Evolutionary conservation across 495 filamentous ascomycete species (phyloP), one percentile per base, ranked within the genome.

Genomic region (Aspergillus carlsbadensis): DNA sequence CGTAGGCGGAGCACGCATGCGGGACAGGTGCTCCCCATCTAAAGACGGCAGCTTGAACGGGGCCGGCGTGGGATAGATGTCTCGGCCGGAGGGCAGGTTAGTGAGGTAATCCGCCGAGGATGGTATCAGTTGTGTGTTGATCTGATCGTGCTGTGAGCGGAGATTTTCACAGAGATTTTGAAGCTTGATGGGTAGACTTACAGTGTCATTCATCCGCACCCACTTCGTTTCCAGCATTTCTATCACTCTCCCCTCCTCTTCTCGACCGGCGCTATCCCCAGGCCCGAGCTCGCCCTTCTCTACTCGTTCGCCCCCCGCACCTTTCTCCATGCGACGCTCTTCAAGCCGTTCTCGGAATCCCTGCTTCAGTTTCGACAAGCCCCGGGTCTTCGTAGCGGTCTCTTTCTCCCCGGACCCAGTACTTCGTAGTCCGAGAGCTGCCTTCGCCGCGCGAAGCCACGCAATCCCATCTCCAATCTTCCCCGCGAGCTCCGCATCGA

Each of bases 181-280:
- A n/a, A 22, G 5, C 1, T 13, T 42, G 17, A 17, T 15, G 37
- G 7, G 13, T 42, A 42, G 15, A 80, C 87, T 74, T 67, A 96
- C 90, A 13, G 89, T 95, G 73, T 96, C 91, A 69, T 98, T 98
- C 74, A 89, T 84, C 72, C 91, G 91, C 29, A 80, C 81, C 94
- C 94, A 98, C 68, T 96, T 96, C 44, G 76, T 78, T 66, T 96
- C 87, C 51, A 98, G 69, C 85, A 89, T 90, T 59, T 92, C 86
- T 57, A 96, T 78, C 1, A 96, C 88, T 44, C 89, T 77, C n/a
- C 80, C 82, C 71, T 98, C 94, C 65, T 97, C 94, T 17, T 88
- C 68, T 58, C 79, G 83, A 0, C 94, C 94, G 0, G 87, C 94
- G 73, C 96, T 91, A 44, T 86, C 77, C 0, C 93, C 92, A 80